Conservation (phyloP, 2,329 filamentous ascomycete species). For the Ramularia endophylla region DNA sequence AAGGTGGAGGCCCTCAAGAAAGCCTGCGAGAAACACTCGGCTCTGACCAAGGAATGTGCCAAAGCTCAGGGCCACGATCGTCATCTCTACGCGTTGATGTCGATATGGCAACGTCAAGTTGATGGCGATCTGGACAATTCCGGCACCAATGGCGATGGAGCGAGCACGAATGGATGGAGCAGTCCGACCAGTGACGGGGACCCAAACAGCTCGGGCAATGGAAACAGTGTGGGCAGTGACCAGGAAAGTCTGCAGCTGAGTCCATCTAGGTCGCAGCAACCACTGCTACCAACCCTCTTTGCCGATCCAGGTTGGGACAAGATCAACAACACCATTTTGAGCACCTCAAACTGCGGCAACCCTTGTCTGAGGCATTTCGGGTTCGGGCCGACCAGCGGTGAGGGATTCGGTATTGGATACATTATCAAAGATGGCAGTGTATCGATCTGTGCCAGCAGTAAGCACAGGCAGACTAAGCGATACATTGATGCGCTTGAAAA, state of each 20-base stretch:
- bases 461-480: conserved; percentile 86
- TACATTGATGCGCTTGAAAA: conserved; percentile 85
- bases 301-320: conserved; percentile 88
- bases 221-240: conserved; percentile 46
- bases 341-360: conserved; percentile 98
- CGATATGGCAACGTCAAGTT: conserved; percentile 84
- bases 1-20: conserved; percentile 82
- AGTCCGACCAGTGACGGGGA: conserved; percentile 43
- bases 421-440: conserved; percentile 96
- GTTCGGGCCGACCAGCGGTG: conserved; percentile 87
- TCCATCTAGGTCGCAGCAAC: conserved; percentile 43
- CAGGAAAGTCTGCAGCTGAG: conserved; percentile 44
- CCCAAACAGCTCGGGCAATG: conserved; percentile 40
- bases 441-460: conserved; percentile 85
- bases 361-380: conserved; percentile 92
- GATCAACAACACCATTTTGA: conserved; percentile 88
- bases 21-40: conserved; percentile 77
- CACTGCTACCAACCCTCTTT: conserved; percentile 70
- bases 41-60: conserved; percentile 74
- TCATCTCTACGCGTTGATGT: conserved; percentile 90
- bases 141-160: conserved; percentile 23
- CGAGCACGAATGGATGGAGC: conserved; percentile 58
- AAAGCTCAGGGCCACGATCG: conserved; percentile 89
- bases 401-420: conserved; percentile 96
- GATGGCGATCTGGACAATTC: conserved; percentile 59